Conservation (phyloP, 139 green algal genomes). For the Chlorella sp. region DNA sequence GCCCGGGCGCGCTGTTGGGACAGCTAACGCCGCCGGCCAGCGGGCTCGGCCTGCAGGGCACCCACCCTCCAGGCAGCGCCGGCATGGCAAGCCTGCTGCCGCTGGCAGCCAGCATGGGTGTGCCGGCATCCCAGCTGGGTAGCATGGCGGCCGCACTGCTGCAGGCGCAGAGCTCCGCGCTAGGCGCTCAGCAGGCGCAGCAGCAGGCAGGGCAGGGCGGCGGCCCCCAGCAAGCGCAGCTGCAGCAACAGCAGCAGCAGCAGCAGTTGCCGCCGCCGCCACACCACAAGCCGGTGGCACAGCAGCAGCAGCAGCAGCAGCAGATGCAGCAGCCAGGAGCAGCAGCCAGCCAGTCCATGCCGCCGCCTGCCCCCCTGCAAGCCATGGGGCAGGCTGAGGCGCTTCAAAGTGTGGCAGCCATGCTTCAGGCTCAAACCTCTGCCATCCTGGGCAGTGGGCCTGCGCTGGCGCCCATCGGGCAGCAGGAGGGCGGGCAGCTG, state of each 20-base stretch:
- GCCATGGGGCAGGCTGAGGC: slow-evolving; percentile 19
- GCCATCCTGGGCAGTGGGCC: neutral
- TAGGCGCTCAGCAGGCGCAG: neutral
- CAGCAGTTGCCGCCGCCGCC: neutral
- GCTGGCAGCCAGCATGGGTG: slow-evolving; percentile 23
- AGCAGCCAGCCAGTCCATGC: neutral
- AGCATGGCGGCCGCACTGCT: slow-evolving; percentile 24
- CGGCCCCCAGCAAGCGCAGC: too few relatives aligned
- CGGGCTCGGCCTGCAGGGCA: neutral
- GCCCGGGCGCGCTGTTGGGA: neutral
- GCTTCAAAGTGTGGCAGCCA: slow-evolving; percentile 12
- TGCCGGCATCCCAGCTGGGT: slow-evolving; percentile 21
- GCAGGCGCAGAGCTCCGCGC: slow-evolving; percentile 23
- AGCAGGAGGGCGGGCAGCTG: slow-evolving; percentile 3
- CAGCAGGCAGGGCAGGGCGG: too few relatives aligned
- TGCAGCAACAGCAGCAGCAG: slow-evolving; percentile 17
- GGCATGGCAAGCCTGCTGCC: slow-evolving; percentile 13
- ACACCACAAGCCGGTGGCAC: neutral
- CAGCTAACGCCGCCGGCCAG: neutral
- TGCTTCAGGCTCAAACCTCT: slow-evolving; percentile 33
- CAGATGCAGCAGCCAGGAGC: too few relatives aligned
- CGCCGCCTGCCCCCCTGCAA: neutral
- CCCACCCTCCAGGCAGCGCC: neutral
- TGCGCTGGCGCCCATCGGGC: neutral
- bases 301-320: neutral